Base-by-base conservation (phyloP, 257 asterid genomes). In the Solanum piurae region DNA sequence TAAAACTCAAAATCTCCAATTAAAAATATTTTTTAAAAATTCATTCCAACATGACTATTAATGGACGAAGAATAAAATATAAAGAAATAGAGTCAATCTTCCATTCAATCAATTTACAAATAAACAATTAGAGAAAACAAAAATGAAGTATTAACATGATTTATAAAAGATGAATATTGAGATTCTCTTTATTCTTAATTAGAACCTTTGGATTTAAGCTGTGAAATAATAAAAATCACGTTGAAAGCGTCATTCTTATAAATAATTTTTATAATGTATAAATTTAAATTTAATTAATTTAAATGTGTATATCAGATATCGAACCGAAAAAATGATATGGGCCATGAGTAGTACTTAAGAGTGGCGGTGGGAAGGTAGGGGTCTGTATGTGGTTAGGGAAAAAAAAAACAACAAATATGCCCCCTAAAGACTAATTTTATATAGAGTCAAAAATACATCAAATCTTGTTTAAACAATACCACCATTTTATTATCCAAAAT, bases 371-470 rank as follows among this genome's bases (percentile, higher is more conserved):
- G 89, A 72, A 83, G 88, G 91, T 82, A 73, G 88, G 90, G 87
- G 86, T 84, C 89, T 86, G 69, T 84, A 64, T 88, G 76, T 89
- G 74, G 88, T 86, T 86, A 68, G 80, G 90, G 69, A 88, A 88
- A 89, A 79, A 79, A 44, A 42, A 12, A 42, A n/a, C n/a, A 83
- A 91, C 93, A 90, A 87, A 87, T 87, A 89, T 88, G 85, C 83
- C 75, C 89, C 87, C 82, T 58, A 73, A 49, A 62, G 87, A 75
- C 52, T 69, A 87, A 13, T 31, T 44, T 44, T n/a, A 44, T 85
- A 87, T 49, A 88, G 88, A 86, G 66, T 86, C 89, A 92, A 90
- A 88, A 89, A 86, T 83, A 83, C 86, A 91, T 89, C 91, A 91
- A 89, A 88, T 90, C 89, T 86, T 71, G 14, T 33, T 40, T 42